Evolutionary conservation across 2,329 filamentous ascomycete species (phyloP), one percentile per base, ranked within the genome.

Genomic region (Talaromyces pinophilus): DNA sequence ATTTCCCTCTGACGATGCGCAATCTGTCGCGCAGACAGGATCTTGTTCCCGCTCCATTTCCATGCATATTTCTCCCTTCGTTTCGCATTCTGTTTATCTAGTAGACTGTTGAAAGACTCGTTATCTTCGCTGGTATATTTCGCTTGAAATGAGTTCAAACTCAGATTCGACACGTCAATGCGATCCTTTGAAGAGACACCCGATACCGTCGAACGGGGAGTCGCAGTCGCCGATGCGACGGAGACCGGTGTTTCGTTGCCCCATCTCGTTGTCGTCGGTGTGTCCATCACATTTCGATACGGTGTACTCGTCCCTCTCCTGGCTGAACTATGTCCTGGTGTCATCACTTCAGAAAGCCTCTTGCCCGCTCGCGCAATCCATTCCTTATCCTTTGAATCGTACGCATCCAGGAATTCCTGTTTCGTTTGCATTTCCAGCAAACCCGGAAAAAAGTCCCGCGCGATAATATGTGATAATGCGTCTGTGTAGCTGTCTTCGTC

Each of bases 51-150:
- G 10, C 88, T 86, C 88, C 93, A 96, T 55, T 98, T 83, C 91
- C 94, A 97, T 0, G 88, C 88, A 74, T 97, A 91, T 72, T 94
- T 96, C 73, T 93, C 90, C 0, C 91, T 89, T 61, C 85, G 87
- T 76, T 93, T 94, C 68, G 89, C 85, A 74, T 97, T 99, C 74
- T 97, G 92, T 73, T 89, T 91, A 80, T 99, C 95, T 33, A 98
- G 82, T 1, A 99, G 84, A 72, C 90, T 90, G 78, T 97, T 96
- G 81, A 99, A 98, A 72, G 92, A 96, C 76, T 97, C 95, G 75
- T 98, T 98, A 77, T 99, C 95, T 78, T 99, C 95, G 74, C 92
- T 97, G 0, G 94, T 99, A 80, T 97, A 98, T 71, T 92, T 94
- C 2, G 91, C 86, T 75, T 99, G 95, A 73, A 97, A 99, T 1